Evolutionary conservation across 306 rosid species (phyloP).

Genomic region (Ormosia semicastrata): DNA sequence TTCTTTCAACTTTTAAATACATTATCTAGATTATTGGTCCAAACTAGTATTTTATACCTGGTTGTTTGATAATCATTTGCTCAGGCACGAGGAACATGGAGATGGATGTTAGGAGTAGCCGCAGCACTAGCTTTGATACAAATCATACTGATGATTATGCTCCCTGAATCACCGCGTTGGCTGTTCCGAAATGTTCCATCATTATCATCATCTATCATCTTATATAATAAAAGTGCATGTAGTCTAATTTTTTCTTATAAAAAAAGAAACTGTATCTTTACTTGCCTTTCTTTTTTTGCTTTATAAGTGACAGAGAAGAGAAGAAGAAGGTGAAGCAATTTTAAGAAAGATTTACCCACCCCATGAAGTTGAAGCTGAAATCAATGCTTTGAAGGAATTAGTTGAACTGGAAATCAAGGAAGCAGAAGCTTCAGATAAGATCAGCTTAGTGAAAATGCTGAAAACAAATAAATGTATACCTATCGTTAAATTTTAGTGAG

Average conservation of each 20-base stretch:
- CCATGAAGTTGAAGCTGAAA: constrained; percentile 45
- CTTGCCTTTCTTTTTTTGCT: background rate
- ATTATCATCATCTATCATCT: too few relatives aligned
- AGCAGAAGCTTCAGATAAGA: constrained; percentile 23
- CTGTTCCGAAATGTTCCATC: constrained; percentile 47
- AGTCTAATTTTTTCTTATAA: background rate
- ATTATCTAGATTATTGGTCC: background rate
- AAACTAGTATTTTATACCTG: background rate
- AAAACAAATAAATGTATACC: too few relatives aligned
- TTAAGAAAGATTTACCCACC: constrained; percentile 45
- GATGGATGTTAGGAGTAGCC: constrained; percentile 76
- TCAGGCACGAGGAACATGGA: constrained; percentile 65
- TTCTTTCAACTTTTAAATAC: background rate
- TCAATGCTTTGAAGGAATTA: constrained; percentile 43
- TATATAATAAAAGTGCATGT: background rate
- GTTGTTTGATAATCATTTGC: background rate
- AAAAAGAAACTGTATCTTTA: background rate
- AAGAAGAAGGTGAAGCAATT: constrained; percentile 46
- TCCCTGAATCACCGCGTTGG: constrained; percentile 79
- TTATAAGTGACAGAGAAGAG: constrained; percentile 36
- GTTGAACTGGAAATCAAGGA: constrained; percentile 39
- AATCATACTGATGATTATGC: constrained; percentile 34
- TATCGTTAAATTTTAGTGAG: too few relatives aligned
- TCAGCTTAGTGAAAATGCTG: constrained; percentile 30
- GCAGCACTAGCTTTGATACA: constrained; percentile 54